Evolutionary conservation across 1,139 yeast species (phyloP).

Genomic region (Wickerhamiella pararugosa): DNA sequence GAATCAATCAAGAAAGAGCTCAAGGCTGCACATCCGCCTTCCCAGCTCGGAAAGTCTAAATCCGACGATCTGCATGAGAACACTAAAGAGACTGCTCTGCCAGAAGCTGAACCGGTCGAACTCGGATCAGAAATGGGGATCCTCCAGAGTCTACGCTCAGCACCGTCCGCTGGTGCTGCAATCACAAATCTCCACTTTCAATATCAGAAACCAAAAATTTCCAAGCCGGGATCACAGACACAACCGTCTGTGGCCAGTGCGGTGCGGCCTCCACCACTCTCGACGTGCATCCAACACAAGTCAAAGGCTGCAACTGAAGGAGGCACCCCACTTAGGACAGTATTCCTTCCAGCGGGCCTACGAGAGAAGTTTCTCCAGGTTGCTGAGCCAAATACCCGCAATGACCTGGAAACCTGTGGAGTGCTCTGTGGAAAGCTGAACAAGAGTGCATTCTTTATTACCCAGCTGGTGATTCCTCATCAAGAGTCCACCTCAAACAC

Average conservation of each 20-base stretch:
- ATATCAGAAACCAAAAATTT: too few relatives aligned
- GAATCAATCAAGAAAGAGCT: slow-evolving; percentile 11
- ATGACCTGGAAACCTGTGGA: slow-evolving; percentile 47
- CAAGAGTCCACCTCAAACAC: slow-evolving; percentile 46
- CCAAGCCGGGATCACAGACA: too few relatives aligned
- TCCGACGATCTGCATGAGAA: too few relatives aligned
- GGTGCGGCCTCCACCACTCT: neutral
- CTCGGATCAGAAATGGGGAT: too few relatives aligned
- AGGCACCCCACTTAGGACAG: slow-evolving; percentile 36
- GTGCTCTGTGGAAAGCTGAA: slow-evolving; percentile 42
- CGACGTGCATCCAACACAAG: slow-evolving; percentile 25
- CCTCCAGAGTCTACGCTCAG: too few relatives aligned
- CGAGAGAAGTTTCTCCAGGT: slow-evolving; percentile 30
- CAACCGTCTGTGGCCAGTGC: too few relatives aligned
- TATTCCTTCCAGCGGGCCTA: slow-evolving; percentile 34
- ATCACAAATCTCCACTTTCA: too few relatives aligned
- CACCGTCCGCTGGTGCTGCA: too few relatives aligned
- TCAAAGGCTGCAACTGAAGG: slow-evolving; percentile 33
- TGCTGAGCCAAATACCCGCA: slow-evolving; percentile 33
- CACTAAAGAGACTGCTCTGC: too few relatives aligned
- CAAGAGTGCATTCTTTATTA: slow-evolving; percentile 43
- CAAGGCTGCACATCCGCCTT: slow-evolving; percentile 7
- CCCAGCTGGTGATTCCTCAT: slow-evolving; percentile 42
- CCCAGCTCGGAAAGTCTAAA: too few relatives aligned
- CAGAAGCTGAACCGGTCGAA: too few relatives aligned